Conservation (phyloP, 306 rosid species). For the Citrullus mucosospermus region DNA sequence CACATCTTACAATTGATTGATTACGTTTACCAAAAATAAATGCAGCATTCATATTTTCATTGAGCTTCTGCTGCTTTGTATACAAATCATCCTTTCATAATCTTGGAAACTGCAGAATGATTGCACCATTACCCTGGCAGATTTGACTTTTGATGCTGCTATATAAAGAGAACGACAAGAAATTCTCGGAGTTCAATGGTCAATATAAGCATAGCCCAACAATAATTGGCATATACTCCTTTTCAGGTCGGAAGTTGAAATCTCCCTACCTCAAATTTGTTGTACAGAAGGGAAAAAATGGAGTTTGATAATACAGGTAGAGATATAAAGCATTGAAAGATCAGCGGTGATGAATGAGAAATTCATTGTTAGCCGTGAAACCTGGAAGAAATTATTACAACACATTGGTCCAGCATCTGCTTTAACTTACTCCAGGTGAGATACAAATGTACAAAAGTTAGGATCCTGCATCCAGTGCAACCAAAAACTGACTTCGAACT, state of each 20-base stretch:
- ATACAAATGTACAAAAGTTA: not conserved
- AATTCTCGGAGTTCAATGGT: no score
- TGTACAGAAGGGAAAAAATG: not conserved
- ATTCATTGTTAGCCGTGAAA: not conserved
- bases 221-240: not conserved
- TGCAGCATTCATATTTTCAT: not conserved
- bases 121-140: not conserved
- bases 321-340: not conserved
- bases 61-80: not conserved
- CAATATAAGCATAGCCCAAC: not conserved
- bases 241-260: not conserved
- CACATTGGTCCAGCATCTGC: not conserved
- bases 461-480: not conserved
- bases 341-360: not conserved
- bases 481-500: not conserved
- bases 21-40: no score
- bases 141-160: not conserved
- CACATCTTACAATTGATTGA: no score
- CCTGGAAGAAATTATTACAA: conserved; percentile 2
- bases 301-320: no score
- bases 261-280: not conserved
- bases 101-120: not conserved
- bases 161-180: not conserved
- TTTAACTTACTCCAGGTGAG: not conserved
- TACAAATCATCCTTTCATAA: not conserved